Evolutionary conservation across 2,329 filamentous ascomycete species (phyloP), one percentile per base, ranked within the genome.

Genomic region (Microcyclospora tardicrescens): DNA sequence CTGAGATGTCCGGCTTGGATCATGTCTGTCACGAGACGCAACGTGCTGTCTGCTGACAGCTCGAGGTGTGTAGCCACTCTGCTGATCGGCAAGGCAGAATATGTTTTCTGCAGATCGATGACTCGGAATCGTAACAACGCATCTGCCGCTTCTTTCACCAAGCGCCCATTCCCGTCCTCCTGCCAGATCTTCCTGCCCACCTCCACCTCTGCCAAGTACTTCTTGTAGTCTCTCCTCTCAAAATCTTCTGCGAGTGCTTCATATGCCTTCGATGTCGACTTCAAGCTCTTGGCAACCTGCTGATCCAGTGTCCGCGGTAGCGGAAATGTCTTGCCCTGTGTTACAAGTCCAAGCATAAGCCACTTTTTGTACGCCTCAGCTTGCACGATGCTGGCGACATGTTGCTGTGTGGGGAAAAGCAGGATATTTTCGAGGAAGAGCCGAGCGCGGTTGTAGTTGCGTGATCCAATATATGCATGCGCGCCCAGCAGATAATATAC

Each of bases 301-400:
- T 59, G 43, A 36, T 71, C 68, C 6, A 73, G 71, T 34, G 73
- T 72, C 30, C 69, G 65, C 1, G 83, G 81, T 9, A 75, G 55
- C 0, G 60, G 40, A 50, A 64, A 58, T 50, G 73, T 65, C 51
- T 68, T 73, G 47, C 86, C 87, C 38, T 77, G 65, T 6, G 74
- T 68, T 13, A 98, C 65, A 39, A 95, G 68, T 38, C 77, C 76
- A 9, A 86, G 71, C 12, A 98, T 64, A 8, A 93, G 57, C 82
- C 85, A 95, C 61, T 89, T 93, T 63, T 89, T 93, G 67, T 93
- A 89, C 5, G 84, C 84, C 48, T 94, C 85, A 3, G 82, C 68
- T 81, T 91, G 91, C 36, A 93, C 70, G 13, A 52, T 42, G 56
- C 77, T 79, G 59, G 80, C 89, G 10, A 76, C 68, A 28, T 75